phyloP scores from a whole-genome alignment of 768 basidiomycete species.

The Macrocybe gigantea region DNA sequence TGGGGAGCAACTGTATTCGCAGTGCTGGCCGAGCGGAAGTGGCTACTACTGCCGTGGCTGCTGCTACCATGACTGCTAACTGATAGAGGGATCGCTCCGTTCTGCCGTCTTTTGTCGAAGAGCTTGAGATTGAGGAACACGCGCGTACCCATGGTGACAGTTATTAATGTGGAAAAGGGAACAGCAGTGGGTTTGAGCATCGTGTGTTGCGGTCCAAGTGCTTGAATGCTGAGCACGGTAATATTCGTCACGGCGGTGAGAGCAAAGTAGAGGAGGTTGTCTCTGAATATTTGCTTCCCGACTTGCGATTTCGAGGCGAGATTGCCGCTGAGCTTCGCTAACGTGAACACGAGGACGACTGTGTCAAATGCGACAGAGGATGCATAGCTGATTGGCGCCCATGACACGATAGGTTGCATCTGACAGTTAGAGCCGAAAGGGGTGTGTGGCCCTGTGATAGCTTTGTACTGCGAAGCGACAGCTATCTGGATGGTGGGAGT shows the following conservation, averaged over 20 bases:
- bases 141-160: neutral
- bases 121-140: constrained; percentile 2
- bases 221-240: neutral
- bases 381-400: constrained; percentile 14
- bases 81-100: neutral
- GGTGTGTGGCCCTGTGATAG: constrained; percentile 10
- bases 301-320: neutral
- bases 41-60: too few relatives aligned
- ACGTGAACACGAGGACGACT: constrained; percentile 10
- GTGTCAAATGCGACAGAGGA: constrained; percentile 16
- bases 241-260: neutral
- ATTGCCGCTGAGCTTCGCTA: neutral
- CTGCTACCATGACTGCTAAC: neutral
- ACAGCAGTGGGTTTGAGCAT: constrained; percentile 1
- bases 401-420: constrained; percentile 11
- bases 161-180: neutral
- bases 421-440: constrained; percentile 16
- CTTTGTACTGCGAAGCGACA: constrained; percentile 11
- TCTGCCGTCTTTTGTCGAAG: constrained; percentile 2
- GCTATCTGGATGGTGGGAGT: neutral
- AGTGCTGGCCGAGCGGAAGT: too few relatives aligned
- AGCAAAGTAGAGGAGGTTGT: constrained; percentile 13
- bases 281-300: neutral
- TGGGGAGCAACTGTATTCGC: too few relatives aligned
- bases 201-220: neutral